phyloP scores from a whole-genome alignment of 1,139 yeast genomes.

The Debaryomyces singareniensis region DNA sequence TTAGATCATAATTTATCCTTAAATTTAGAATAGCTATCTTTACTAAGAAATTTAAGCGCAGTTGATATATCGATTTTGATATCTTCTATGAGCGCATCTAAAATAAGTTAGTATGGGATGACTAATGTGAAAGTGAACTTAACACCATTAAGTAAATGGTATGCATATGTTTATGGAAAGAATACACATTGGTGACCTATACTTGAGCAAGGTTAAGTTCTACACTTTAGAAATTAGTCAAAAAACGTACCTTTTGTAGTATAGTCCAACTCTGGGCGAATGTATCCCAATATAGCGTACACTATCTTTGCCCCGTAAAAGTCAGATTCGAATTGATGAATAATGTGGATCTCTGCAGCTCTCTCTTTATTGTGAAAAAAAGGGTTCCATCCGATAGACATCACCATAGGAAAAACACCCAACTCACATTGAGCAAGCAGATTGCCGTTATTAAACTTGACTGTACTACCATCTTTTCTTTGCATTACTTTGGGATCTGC shows the following conservation, averaged over 20 bases:
- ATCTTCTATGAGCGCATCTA: conserved; percentile 79
- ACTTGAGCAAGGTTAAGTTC: too few species aligned
- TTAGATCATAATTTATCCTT: too few species aligned
- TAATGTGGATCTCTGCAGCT: conserved; percentile 82
- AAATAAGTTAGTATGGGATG: conserved; percentile 13
- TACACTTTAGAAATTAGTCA: background rate
- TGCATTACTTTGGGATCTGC: conserved; percentile 11
- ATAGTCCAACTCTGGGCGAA: conserved; percentile 86
- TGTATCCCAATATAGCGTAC: conserved; percentile 74
- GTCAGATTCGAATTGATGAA: conserved; percentile 58
- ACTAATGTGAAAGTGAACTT: too few species aligned
- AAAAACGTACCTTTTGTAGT: conserved; percentile 48
- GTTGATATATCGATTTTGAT: conserved; percentile 73
- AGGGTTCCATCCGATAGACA: conserved; percentile 96
- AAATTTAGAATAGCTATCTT: conserved; percentile 17
- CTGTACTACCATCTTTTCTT: conserved; percentile 37
- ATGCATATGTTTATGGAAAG: too few species aligned
- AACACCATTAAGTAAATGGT: too few species aligned
- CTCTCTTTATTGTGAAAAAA: conserved; percentile 73
- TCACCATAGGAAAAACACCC: conserved; percentile 72
- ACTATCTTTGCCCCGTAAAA: conserved; percentile 81
- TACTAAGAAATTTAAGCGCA: conserved; percentile 45
- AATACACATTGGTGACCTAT: too few species aligned
- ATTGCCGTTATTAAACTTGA: conserved; percentile 59
- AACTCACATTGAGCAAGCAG: conserved; percentile 34